phyloP scores from a whole-genome alignment of 2,329 filamentous ascomycete genomes.

The Paecilomyces variotii region DNA sequence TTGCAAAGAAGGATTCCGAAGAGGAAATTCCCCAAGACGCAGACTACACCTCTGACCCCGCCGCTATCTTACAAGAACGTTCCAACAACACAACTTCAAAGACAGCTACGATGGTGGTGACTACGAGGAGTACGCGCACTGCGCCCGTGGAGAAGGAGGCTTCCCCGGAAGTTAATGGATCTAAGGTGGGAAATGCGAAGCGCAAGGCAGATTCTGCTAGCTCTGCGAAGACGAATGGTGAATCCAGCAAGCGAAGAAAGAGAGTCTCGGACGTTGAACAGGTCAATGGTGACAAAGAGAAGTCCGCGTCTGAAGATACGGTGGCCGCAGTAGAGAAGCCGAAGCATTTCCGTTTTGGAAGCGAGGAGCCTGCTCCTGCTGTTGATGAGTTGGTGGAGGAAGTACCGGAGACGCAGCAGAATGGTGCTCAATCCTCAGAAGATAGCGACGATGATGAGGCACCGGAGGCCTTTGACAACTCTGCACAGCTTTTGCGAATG shows the following conservation, averaged over 20 bases:
- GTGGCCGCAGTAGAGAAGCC: slow-evolving; percentile 6
- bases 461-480: slow-evolving; percentile 35
- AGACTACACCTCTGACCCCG: slow-evolving; percentile 6
- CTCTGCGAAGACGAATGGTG: slow-evolving; percentile 15
- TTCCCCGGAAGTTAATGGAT: slow-evolving; percentile 9
- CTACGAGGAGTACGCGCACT: slow-evolving; percentile 22
- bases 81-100: slow-evolving; percentile 7
- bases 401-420: slow-evolving; percentile 10
- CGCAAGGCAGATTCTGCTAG: slow-evolving; percentile 20
- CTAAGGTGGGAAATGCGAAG: slow-evolving; percentile 19
- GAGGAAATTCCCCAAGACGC: slow-evolving; percentile 4
- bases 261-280: slow-evolving; percentile 12
- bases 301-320: neutral
- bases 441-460: slow-evolving; percentile 33
- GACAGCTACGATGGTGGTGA: slow-evolving; percentile 26
- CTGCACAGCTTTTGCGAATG: slow-evolving; percentile 29
- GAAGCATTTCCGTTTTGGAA: slow-evolving; percentile 33
- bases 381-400: slow-evolving; percentile 13
- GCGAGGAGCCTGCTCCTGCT: slow-evolving; percentile 28
- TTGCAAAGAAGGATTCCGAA: slow-evolving; percentile 24
- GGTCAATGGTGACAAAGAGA: slow-evolving; percentile 9
- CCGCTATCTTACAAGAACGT: slow-evolving; percentile 3
- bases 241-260: slow-evolving; percentile 28
- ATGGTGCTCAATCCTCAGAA: slow-evolving; percentile 13
- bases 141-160: slow-evolving; percentile 8